These are phyloP conservation scores for Solanum corneliomulleri DNA, from an alignment of 257 asterid genomes.

Conservation along the genomic window DNA sequence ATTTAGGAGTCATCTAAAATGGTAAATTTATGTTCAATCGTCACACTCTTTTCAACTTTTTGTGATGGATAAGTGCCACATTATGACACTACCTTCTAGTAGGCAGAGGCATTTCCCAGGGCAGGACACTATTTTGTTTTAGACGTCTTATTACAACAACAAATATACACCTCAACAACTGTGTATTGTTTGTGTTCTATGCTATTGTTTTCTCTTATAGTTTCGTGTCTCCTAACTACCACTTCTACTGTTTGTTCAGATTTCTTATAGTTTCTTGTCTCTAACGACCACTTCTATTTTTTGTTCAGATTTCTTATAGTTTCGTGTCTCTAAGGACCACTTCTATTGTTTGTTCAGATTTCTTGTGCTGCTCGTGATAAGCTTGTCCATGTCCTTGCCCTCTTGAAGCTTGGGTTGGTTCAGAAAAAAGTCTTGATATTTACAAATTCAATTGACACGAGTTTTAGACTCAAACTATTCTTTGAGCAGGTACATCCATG, in stretches of 20 bases:
- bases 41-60: not conserved
- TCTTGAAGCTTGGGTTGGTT: conserved; percentile 70
- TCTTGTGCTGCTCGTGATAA: conserved; percentile 79
- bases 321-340: not conserved
- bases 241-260: too few relatives aligned
- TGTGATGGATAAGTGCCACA: not conserved
- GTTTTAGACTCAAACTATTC: conserved; percentile 84
- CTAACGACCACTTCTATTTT: not conserved
- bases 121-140: not conserved
- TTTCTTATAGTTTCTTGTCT: not conserved
- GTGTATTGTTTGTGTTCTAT: not conserved
- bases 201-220: not conserved
- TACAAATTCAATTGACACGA: conserved; percentile 77
- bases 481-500: conserved; percentile 66
- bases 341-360: conserved; percentile 34
- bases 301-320: not conserved
- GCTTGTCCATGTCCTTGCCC: conserved; percentile 73
- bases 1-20: not conserved
- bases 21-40: not conserved
- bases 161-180: not conserved
- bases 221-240: not conserved
- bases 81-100: not conserved
- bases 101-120: not conserved
- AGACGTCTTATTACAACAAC: not conserved
- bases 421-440: conserved; percentile 86